Conservation (phyloP, 202 grass and related monocot genomes). For the Panicum hallii region DNA sequence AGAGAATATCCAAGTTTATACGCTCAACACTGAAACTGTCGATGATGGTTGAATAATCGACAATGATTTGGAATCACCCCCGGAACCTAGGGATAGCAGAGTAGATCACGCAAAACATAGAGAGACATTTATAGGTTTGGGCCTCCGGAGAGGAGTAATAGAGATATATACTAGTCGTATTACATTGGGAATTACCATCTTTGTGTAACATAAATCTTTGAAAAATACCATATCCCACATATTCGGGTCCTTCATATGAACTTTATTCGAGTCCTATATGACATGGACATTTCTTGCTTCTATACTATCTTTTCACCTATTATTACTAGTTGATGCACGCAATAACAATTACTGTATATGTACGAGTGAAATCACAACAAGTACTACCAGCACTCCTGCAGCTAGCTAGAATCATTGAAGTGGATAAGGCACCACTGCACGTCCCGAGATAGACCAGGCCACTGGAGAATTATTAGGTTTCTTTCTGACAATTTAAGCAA, state of each 20-base stretch:
- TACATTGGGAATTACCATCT: too few relatives aligned
- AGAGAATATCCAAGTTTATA: constrained; percentile 17
- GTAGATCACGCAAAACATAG: neutral
- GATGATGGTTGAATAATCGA: neutral
- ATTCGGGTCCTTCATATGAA: too few relatives aligned
- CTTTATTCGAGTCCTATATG: too few relatives aligned
- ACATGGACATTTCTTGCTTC: neutral
- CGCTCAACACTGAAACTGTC: neutral
- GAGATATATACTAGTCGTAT: too few relatives aligned
- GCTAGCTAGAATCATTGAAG: constrained; percentile 1
- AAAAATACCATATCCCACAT: too few relatives aligned
- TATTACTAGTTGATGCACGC: neutral
- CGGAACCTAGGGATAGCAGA: neutral
- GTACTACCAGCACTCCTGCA: neutral
- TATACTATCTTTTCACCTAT: neutral
- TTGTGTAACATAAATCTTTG: too few relatives aligned
- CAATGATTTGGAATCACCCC: neutral
- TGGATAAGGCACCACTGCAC: neutral
- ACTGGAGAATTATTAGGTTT: neutral
- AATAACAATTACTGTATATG: neutral
- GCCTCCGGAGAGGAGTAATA: too few relatives aligned
- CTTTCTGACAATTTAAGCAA: neutral
- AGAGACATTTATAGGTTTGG: neutral
- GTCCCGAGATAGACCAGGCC: neutral
- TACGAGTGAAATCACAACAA: neutral